These are phyloP conservation scores for Blastocystis sp. DNA, from an alignment of 352 stramenopile genomes.

Conservation along the genomic window DNA sequence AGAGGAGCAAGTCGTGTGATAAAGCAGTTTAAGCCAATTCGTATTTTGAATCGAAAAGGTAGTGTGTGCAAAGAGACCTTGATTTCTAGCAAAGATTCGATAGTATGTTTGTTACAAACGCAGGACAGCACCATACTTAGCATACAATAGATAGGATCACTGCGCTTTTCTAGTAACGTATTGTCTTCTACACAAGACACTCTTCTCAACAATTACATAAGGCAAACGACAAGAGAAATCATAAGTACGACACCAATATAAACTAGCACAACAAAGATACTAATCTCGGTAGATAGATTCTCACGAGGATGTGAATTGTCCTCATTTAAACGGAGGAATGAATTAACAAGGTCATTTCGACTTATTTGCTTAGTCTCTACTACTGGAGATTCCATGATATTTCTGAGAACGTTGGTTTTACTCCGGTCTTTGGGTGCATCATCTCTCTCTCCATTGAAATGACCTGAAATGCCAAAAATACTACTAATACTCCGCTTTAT, in stretches of 20 bases:
- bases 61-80: not conserved
- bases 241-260: not conserved
- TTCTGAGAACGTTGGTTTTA: no score
- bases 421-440: no score
- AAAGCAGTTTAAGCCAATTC: constrained; percentile 41
- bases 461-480: no score
- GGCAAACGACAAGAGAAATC: not conserved
- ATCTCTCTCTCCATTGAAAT: no score
- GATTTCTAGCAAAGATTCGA: constrained; percentile 15
- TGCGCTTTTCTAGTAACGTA: not conserved
- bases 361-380: no score
- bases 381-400: no score
- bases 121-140: not conserved
- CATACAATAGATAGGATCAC: not conserved
- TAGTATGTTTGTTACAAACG: constrained; percentile 39
- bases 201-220: not conserved
- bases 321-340: no score
- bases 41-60: constrained; percentile 46
- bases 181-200: not conserved
- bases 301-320: no score
- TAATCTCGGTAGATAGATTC: no score
- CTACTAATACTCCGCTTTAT: no score
- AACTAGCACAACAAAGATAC: not conserved
- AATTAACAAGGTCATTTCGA: no score
- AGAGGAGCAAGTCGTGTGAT: constrained; percentile 7